Base-by-base conservation (phyloP, 1,284 basidiomycete genomes). In the Malassezia japonica region DNA sequence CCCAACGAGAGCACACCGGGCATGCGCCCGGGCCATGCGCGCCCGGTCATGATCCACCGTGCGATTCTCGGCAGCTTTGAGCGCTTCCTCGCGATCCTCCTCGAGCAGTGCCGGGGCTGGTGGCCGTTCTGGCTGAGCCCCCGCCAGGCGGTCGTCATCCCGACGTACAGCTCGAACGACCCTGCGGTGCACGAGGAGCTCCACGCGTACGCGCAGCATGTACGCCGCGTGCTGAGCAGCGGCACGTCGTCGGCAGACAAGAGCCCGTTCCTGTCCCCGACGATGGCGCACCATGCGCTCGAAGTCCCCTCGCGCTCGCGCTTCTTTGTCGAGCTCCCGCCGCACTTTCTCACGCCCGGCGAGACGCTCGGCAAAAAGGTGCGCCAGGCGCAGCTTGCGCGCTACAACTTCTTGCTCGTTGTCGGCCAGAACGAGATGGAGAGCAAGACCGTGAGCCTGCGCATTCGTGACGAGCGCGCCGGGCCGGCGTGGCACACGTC, bases 91-190 rank as follows among this genome's bases (percentile, higher is more conserved):
- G 70, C 70, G 12, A 72, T 72, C 31, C 50, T 72, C 20, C 61
- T 66, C 31, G 70, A 72, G 52, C 59, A 65, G 35, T 61, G 59
- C 13, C 36, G 48, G 4, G 70, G 70, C 3, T 62, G 62, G 59
- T 72, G 68, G 68, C 66, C 68, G 0, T 70, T 72, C 41, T 72
- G 70, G 68, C 46, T 72, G 5, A 59, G 42, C 13, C 69, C 69
- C 0, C 54, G 67, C 0, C 69, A 72, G 43, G 69, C 67, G 2
- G 50, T 70, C 12, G 49, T 72, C 28, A 46, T 72, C 3, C 59
- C 67, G 0, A 56, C 61, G 6, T 48, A 43, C 36, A 35, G 51
- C 39, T 7, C 18, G 9, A 20, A 15, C n/a, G 46, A 47, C 2
- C 37, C 50, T 4, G 46, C 50, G 6, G 46, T 57, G 21, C 47